Base-by-base conservation (phyloP, 2,329 filamentous ascomycete species). In the Calonectria pauciramosa region DNA sequence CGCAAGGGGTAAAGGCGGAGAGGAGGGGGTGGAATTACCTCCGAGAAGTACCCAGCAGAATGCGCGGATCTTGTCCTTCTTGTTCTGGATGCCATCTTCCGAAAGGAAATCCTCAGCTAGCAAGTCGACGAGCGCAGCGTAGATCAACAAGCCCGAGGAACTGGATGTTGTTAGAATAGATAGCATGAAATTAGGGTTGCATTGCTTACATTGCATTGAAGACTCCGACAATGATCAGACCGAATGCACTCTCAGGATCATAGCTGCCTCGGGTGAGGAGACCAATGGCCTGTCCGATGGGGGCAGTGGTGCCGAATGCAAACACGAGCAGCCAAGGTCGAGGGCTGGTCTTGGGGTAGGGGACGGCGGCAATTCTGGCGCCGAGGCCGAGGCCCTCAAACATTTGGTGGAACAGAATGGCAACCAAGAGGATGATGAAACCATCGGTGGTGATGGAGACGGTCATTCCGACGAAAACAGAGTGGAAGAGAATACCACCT, bases 401-500 rank as follows among this genome's bases (percentile, higher is more conserved):
- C 77, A 91, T 93, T 80, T 94, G 93, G 81, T 94, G 93, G 86
- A 95, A 94, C 38, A 92, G 85, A 72, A 95, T 94, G 75, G 93
- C 93, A 63, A 94, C 86, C 10, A 94, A 87, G 5, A 95, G 88
- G 32, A 94, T 87, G 71, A 93, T 84, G 82, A 94, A 94, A 5
- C 92, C 90, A 1, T 93, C 91, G 1, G 91, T 90, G 26, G 93
- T 93, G 76, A 95, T 93, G 32, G 91, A 93, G 32, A 95, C 85
- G 0, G 93, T 94, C 88, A 94, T 93, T 72, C 93, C 93, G 71
- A 95, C 93, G 82, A 95, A 95, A 73, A 96, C 90, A 75, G 92
- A 94, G 85, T 96, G 94, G 82, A 96, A 96, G 14, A 96, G 87
- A 77, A 96, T 96, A 75, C 94, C 94, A 71, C 94, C 93, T 83